Conservation (phyloP, 257 asterid genomes). For the Thymus mandschuricus region DNA sequence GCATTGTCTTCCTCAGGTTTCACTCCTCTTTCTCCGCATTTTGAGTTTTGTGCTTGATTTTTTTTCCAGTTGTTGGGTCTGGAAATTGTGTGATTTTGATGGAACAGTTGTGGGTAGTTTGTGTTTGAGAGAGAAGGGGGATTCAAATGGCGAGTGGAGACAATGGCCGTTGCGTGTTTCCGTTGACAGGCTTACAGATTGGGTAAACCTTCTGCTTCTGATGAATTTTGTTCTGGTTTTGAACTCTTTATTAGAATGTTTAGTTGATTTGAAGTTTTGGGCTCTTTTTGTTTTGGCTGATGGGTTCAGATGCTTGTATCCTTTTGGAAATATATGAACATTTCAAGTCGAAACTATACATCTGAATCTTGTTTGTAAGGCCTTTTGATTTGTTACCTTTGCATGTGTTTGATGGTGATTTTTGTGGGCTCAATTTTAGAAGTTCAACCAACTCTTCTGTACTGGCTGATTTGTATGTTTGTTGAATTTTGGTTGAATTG, state of each 20-base stretch:
- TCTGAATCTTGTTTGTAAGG: conserved; percentile 21
- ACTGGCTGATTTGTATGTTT: conserved; percentile 3
- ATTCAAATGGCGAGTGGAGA: conserved; percentile 58
- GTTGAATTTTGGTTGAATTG: conserved; percentile 3
- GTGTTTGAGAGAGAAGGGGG: conserved; percentile 34
- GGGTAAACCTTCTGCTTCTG: conserved; percentile 51
- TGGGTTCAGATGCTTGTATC: conserved; percentile 26
- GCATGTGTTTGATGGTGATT: conserved; percentile 26
- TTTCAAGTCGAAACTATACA: not conserved
- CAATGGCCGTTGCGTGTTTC: conserved; percentile 57
- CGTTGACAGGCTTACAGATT: conserved; percentile 82
- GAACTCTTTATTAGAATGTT: not conserved
- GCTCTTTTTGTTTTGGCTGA: conserved; percentile 10
- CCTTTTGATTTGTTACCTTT: conserved; percentile 1
- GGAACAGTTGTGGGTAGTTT: conserved; percentile 42
- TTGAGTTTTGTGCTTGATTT: not conserved
- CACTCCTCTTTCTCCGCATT: not conserved
- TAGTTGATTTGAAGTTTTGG: not conserved
- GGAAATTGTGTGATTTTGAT: conserved; percentile 20
- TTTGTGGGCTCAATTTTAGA: conserved; percentile 11
- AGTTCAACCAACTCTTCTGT: not conserved
- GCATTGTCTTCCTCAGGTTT: conserved; percentile 40
- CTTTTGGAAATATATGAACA: conserved; percentile 10
- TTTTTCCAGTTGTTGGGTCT: conserved; percentile 16
- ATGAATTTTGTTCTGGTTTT: conserved; percentile 3